Base-by-base conservation (phyloP, 2,329 filamentous ascomycete genomes). In the Scorias spongiosa region DNA sequence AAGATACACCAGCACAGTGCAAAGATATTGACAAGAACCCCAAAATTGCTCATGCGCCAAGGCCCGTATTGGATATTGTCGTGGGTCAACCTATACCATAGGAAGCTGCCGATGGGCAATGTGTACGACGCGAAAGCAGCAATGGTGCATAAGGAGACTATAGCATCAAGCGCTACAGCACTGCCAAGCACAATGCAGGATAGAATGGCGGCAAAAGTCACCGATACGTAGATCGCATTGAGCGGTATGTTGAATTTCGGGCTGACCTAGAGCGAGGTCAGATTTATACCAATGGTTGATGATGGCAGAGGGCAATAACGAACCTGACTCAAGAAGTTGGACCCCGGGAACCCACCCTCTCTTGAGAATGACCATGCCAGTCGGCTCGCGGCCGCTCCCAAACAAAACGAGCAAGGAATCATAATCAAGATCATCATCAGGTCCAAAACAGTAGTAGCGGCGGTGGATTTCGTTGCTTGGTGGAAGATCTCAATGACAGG, bases 291-390 rank as follows among this genome's bases (percentile, higher is more conserved):
- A 26, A 7, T 7, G 20, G 20, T 26, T 4, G 20, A 26, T 3
- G 7, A 26, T 3, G 20, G 20, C 3, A 7, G 20, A 4, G 20
- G 20, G 20, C 7, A 7, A 26, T 7, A 26, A 26, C 20, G 7
- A 26, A 26, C 20, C 20, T 26, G 20, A 26, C 60, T 53, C 43
- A 66, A 59, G 42, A 48, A 50, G 5, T 46, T 41, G 17, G 57
- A 63, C 30, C 57, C 59, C 0, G 67, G 67, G 0, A 71, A 51
- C 5, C 65, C 69, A 2, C 66, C 66, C 44, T 72, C 70, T 4
- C 65, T 54, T 10, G 69, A 65, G 58, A 70, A 72, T 0, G 66
- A 66, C 69, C 34, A 37, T 17, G 34, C 34, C 9, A 37, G 9
- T 4, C 34, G 34, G 17, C 12, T n/a, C 9, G 17, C 34, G 17